These are phyloP conservation scores for Lithocarpus polystachyus DNA, from an alignment of 306 rosid genomes.

Conservation along the genomic window DNA sequence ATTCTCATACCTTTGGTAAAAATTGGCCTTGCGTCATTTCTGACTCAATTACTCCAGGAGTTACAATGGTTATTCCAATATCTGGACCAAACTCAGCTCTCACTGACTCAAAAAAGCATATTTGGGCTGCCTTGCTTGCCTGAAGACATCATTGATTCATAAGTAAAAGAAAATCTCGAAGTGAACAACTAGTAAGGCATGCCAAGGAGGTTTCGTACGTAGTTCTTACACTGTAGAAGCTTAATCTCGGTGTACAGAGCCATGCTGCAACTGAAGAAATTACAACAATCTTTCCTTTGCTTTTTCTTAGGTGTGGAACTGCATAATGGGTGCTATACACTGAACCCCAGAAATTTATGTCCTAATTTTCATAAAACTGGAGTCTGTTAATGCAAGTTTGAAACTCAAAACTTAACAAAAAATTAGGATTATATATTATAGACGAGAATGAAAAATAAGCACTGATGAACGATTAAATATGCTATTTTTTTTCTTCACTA, in stretches of 20 bases:
- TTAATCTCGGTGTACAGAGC: background rate
- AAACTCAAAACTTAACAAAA: too few species aligned
- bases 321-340: too few species aligned
- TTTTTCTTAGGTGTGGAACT: too few species aligned
- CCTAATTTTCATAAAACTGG: background rate
- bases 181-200: background rate
- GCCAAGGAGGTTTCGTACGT: background rate
- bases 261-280: background rate
- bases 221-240: too few species aligned
- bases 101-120: constrained; percentile 22
- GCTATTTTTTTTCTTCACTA: too few species aligned
- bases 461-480: too few species aligned
- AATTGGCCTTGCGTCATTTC: background rate
- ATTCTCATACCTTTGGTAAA: too few species aligned
- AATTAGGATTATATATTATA: too few species aligned
- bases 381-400: too few species aligned
- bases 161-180: background rate
- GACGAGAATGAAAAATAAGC: too few species aligned
- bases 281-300: too few species aligned
- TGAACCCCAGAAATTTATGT: background rate
- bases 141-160: constrained; percentile 6
- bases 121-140: constrained; percentile 5
- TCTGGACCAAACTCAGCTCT: constrained; percentile 18
- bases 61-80: background rate
- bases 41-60: constrained; percentile 10